Percentiles rank a stretch among this genome's conserved stretches.
Conservation (phyloP, 495 filamentous ascomycete species). For the Ascodesmis nigricans region DNA sequence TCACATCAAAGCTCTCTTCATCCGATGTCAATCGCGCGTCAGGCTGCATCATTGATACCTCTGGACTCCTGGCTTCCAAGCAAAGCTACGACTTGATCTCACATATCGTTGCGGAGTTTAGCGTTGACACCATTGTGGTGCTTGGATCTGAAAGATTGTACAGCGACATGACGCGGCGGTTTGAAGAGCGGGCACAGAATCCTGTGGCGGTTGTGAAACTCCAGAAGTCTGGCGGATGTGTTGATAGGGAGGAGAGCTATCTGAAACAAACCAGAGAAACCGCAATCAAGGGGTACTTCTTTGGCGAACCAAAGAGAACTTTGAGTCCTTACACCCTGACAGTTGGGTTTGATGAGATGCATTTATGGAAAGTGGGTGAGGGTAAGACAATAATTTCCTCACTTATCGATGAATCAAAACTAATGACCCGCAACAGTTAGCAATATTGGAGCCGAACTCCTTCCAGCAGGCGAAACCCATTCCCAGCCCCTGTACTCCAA, state of each 20-base stretch:
- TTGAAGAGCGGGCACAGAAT: conserved; percentile 41
- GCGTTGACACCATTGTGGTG: conserved; percentile 58
- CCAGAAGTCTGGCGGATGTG: conserved; percentile 72
- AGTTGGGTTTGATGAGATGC: conserved; percentile 47
- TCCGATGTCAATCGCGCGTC: conserved; percentile 34
- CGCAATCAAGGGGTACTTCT: conserved; percentile 80
- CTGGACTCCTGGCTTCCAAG: conserved; percentile 42
- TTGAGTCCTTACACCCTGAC: conserved; percentile 69
- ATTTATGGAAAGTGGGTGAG: conserved; percentile 42
- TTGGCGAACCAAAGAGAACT: conserved; percentile 52
- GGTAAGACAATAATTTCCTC: conserved; percentile 22
- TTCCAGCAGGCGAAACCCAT: conserved; percentile 23
- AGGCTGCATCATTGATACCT: conserved; percentile 73
- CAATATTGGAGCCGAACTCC: conserved; percentile 12
- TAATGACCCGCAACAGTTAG: conserved; percentile 20
- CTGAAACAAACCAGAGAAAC: conserved; percentile 47
- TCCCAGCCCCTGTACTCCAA: conserved; percentile 31
- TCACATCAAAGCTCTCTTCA: conserved; percentile 55
- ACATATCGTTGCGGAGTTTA: conserved; percentile 74
- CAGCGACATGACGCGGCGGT: conserved; percentile 52
- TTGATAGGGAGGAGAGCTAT: conserved; percentile 54
- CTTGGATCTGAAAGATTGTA: conserved; percentile 67
- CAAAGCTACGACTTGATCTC: conserved; percentile 50
- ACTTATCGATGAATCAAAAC: conserved; percentile 6
- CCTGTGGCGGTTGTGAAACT: conserved; percentile 52